These are phyloP conservation scores for Cicer judaicum DNA, from an alignment of 306 rosid genomes.

Conservation along the genomic window DNA sequence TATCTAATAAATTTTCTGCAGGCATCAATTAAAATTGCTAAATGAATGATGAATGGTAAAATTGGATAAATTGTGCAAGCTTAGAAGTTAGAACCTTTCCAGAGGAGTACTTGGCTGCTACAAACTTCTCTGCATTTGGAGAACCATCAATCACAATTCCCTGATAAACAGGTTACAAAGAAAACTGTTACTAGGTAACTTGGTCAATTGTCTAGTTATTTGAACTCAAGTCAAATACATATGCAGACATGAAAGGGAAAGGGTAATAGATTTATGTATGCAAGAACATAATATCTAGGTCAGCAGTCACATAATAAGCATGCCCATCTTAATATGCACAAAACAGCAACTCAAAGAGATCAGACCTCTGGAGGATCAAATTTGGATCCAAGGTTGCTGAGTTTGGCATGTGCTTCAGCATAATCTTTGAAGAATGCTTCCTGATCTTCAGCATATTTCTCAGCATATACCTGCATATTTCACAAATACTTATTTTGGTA, in stretches of 20 bases:
- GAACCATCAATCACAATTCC: slow-evolving; percentile 74
- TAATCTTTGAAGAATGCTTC: slow-evolving; percentile 93
- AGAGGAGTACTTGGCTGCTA: slow-evolving; percentile 75
- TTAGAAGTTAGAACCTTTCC: slow-evolving; percentile 77
- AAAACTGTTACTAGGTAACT: slow-evolving; percentile 16
- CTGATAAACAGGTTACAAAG: slow-evolving; percentile 52
- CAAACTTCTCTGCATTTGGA: slow-evolving; percentile 77
- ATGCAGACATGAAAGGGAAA: not conserved
- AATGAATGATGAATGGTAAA: slow-evolving; percentile 10
- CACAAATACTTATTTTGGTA: not conserved
- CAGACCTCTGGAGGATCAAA: slow-evolving; percentile 97
- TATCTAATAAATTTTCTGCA: slow-evolving; percentile 21
- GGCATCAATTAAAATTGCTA: slow-evolving; percentile 14
- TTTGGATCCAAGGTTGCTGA: slow-evolving; percentile 92
- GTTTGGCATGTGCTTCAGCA: slow-evolving; percentile 99
- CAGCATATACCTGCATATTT: slow-evolving; percentile 76
- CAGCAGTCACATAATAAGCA: slow-evolving; percentile 18
- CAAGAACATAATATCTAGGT: slow-evolving; percentile 31
- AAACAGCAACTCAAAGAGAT: slow-evolving; percentile 29
- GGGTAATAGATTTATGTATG: not conserved
- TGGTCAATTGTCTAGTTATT: slow-evolving; percentile 1
- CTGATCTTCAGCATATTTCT: slow-evolving; percentile 88
- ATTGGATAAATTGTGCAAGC: slow-evolving; percentile 38
- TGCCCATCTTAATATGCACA: slow-evolving; percentile 15
- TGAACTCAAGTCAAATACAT: slow-evolving; percentile 14